phyloP scores from a whole-genome alignment of 108 stramenopile species.

The Fragilaria crotonensis region DNA sequence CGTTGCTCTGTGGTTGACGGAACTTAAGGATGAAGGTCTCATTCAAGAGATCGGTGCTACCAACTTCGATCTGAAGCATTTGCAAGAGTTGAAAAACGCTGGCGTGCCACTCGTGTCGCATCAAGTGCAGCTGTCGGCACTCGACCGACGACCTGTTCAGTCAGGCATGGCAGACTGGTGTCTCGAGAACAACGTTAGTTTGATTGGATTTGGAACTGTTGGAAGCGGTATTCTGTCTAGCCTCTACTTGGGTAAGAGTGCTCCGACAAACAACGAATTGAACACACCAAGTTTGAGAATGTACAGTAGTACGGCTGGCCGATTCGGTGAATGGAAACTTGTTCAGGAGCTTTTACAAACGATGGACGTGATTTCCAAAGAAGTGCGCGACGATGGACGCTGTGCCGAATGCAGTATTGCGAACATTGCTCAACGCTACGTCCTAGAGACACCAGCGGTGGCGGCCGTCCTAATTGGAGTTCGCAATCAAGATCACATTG shows the following conservation, averaged over 20 bases:
- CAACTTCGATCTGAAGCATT: constrained; percentile 44
- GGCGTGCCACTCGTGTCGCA: constrained; percentile 38
- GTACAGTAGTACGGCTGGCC: constrained; percentile 34
- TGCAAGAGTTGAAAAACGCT: constrained; percentile 36
- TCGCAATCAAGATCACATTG: constrained; percentile 36
- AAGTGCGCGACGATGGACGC: constrained; percentile 27
- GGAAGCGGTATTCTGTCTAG: constrained; percentile 43
- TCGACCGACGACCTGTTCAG: constrained; percentile 45
- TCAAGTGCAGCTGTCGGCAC: constrained; percentile 45
- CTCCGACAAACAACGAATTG: constrained; percentile 18
- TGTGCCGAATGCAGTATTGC: constrained; percentile 28
- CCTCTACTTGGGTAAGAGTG: constrained; percentile 22
- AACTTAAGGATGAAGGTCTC: constrained; percentile 47
- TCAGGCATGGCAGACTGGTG: constrained; percentile 47
- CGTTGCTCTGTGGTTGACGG: constrained; percentile 36
- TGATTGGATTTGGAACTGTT: constrained; percentile 46
- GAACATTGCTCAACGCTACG: constrained; percentile 50
- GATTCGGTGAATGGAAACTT: constrained; percentile 45
- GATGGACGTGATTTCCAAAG: constrained; percentile 34
- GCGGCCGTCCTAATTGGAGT: constrained; percentile 45
- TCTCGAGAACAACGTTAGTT: constrained; percentile 29
- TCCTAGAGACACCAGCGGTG: constrained; percentile 38
- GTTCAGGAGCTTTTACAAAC: constrained; percentile 41
- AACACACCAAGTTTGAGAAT: constrained; percentile 38
- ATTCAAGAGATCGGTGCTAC: constrained; percentile 51